Evolutionary conservation across 2,329 filamentous ascomycete species (phyloP), one percentile per base, ranked within the genome.

Genomic region (Neonectria ditissima): DNA sequence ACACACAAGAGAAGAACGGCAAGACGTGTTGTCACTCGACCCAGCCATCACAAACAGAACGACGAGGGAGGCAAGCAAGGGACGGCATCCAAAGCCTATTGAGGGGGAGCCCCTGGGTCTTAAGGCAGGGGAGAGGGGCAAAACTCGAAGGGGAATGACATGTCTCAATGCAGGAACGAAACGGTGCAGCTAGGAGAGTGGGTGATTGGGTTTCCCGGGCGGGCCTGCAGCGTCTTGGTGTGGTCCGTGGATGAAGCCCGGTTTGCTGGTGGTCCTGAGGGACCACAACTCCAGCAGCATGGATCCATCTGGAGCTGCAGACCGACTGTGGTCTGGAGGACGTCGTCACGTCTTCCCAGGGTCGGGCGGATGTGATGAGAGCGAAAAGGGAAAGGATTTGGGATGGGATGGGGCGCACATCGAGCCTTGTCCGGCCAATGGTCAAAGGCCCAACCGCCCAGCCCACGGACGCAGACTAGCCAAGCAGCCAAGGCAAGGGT

Each of bases 111-210:
- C 51, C 65, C 54, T 72, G 57, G 53, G 58, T 73, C 70, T 74
- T 71, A 73, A 73, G 68, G 63, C 59, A 62, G 45, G 56, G 44
- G 57, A 67, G 71, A 68, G 63, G 71, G 67, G 69, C 62, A 65
- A 65, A 65, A 56, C 69, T 70, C 51, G 64, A 74, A 72, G 65
- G 68, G 75, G 77, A 75, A 76, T 77, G 73, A 57, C 62, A 72
- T 80, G 78, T 80, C 78, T 80, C 72, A 77, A 79, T 69, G 71
- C 71, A 76, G 77, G 78, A 79, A 80, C 77, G 77, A 72, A 69
- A 65, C 59, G 61, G 59, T 59, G 64, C 48, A 67, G 67, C 65
- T 65, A 69, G 66, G 67, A 66, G 63, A 64, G 65, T 68, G 45
- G 43, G 63, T 55, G 58, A 67, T 58, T 71, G 62, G 65, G 63